Evolutionary conservation across 2,329 filamentous ascomycete species (phyloP), one percentile per base, ranked within the genome.

Genomic region (Diaporthe citrichinensis): DNA sequence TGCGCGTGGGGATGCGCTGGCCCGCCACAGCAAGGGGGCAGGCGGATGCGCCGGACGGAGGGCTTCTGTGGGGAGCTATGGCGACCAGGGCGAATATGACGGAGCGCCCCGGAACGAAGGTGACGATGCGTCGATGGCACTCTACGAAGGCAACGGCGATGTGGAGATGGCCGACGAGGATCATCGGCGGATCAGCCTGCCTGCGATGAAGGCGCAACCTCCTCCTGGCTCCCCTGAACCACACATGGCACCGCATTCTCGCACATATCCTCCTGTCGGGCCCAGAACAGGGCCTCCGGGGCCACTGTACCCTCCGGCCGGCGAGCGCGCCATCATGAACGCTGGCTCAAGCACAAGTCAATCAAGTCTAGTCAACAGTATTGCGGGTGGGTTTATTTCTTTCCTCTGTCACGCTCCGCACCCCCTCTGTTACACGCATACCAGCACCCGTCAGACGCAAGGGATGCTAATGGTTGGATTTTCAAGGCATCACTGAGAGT

Each of bases 21-120:
- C 97, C 59, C 92, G 97, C 76, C 97, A 99, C 83, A 98, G 95
- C 82, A 98, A 98, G 85, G 97, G 97, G 46, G 94, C 96, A 72
- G 97, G 97, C 72, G 97, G 97, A 65, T 99, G 97, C 85, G 97
- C 97, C 17, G 97, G 97, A 74, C 92, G 97, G 74, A 90, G 97
- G 78, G 93, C 95, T 53, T 98, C 96, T 80, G 93, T 95, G 89
- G 93, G 93, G 58, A 93, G 93, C 82, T 97, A 95, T 83, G 93
- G 91, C 39, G 92, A 93, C 25, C 94, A 95, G 49, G 95, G 96
- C 72, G 94, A 97, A 62, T 88, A 92, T 75, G 88, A 90, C 68
- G 90, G 89, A 25, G 84, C 87, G 25, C 87, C 87, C 67, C 83
- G 86, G 71, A 82, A 81, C 67, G 87, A 88, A 59, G 86, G 83